Evolutionary conservation across 257 asterid genomes (phyloP), one percentile per base, ranked within the genome.

Genomic region (Henckelia pumila): DNA sequence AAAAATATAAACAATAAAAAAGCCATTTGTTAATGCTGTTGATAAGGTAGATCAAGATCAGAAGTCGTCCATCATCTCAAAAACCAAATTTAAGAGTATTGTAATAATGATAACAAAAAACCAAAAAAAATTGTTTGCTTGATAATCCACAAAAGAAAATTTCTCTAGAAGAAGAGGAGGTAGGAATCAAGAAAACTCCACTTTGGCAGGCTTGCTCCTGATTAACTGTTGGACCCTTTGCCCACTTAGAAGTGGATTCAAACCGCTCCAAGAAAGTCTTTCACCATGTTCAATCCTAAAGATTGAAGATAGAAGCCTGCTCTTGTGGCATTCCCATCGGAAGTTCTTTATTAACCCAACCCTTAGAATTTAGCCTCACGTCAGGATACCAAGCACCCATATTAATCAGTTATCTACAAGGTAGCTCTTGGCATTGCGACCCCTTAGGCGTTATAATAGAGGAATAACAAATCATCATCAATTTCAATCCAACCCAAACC

Each of bases 11-110:
- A 56, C 63, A 58, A 23, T n/a, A 16, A 6, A 19, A 10, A 35
- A 40, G 6, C 6, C n/a, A 40, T 10, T 40, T 40, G 50, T 35
- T 35, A 35, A 35, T 8, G 44, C 17, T 40, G 50, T 40, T 40
- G 50, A 40, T 40, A 0, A 40, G 50, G 50, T 40, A 13, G 50
- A n/a, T 40, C 50, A 11, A 40, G 50, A 40, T 13, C 17, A 3
- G 50, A 64, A 25, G 63, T 37, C n/a, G 66, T 21, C 56, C 35
- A 26, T 50, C 14, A 29, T 53, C 53, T 44, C 21, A 50, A 37
- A 50, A 24, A 33, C 28, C 33, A 61, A 59, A 13, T 57, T 22
- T 58, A 58, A 13, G 50, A 35, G 37, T 3, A 58, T 57, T 26
- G 3, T 30, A 58, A 58, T 58, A 10, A 58, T 11, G 20, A 26